Evolutionary conservation across 164 flowering plant genomes (phyloP).

Genomic region (Stephania yunnanensis): DNA sequence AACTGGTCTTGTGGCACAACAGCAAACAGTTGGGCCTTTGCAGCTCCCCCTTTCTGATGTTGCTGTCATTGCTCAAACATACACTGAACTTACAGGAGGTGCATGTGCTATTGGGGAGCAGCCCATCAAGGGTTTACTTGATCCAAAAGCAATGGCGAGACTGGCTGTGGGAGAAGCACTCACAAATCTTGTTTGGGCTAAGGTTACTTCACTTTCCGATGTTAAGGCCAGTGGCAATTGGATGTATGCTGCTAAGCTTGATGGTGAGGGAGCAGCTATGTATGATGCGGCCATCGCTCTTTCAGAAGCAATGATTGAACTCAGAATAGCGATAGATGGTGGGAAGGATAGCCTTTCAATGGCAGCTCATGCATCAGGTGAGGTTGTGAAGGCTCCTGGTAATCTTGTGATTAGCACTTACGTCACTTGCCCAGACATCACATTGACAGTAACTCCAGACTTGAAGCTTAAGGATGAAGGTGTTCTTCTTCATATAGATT

Average conservation of each 20-base stretch:
- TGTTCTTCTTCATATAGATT: constrained; percentile 72
- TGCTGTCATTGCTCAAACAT: constrained; percentile 87
- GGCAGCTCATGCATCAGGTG: constrained; percentile 80
- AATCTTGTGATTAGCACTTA: constrained; percentile 85
- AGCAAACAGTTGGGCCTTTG: constrained; percentile 93
- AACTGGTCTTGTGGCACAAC: constrained; percentile 97
- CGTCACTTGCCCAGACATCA: constrained; percentile 89
- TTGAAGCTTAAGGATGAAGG: constrained; percentile 81
- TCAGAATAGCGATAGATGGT: constrained; percentile 96
- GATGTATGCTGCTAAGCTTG: constrained; percentile 99
- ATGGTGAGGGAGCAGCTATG: constrained; percentile 96
- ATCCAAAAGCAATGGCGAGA: constrained; percentile 94
- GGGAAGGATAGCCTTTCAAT: constrained; percentile 98
- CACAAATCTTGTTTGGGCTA: constrained; percentile 97
- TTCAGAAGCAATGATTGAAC: constrained; percentile 79
- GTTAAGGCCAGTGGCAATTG: constrained; percentile 97
- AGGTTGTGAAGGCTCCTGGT: constrained; percentile 94
- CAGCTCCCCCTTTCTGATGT: constrained; percentile 93
- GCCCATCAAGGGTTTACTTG: constrained; percentile 76
- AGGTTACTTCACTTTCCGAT: constrained; percentile 76
- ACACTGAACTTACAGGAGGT: constrained; percentile 68
- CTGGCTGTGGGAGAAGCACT: constrained; percentile 92
- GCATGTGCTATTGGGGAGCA: constrained; percentile 97
- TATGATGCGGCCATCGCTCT: constrained; percentile 91
- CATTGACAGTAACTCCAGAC: constrained; percentile 91